phyloP scores from a whole-genome alignment of 805 yeast species.

The Dipodascus geniculatus region DNA sequence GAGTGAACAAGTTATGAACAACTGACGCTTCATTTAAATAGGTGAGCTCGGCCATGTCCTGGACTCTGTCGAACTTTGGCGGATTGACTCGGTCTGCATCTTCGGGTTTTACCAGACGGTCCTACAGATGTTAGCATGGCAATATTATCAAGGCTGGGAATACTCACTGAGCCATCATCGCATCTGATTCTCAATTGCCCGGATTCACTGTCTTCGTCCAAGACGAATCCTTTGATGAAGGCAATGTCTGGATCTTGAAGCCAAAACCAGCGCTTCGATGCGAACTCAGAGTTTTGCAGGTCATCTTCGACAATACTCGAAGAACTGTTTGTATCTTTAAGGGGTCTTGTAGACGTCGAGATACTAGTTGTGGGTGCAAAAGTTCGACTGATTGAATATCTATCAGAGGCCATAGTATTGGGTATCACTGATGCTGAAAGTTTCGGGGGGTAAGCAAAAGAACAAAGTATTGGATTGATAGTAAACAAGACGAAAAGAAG shows the following conservation, averaged over 20 bases:
- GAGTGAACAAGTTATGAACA: constrained; percentile 63
- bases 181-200: constrained; percentile 30
- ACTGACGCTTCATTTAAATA: constrained; percentile 92
- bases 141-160: too few relatives aligned
- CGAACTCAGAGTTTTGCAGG: constrained; percentile 18
- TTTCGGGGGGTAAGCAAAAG: too few relatives aligned
- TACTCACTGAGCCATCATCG: constrained; percentile 29
- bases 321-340: background rate
- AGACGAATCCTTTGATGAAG: constrained; percentile 50
- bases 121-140: too few relatives aligned
- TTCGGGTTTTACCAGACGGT: constrained; percentile 32
- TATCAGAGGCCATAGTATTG: background rate
- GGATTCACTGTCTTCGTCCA: constrained; percentile 30
- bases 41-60: constrained; percentile 93
- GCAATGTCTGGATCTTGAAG: constrained; percentile 46
- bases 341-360: background rate
- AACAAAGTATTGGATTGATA: too few relatives aligned
- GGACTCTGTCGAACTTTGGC: constrained; percentile 74
- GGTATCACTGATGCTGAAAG: background rate
- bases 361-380: background rate
- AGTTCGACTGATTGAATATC: background rate
- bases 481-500: too few relatives aligned
- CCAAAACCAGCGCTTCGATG: constrained; percentile 61
- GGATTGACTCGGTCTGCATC: constrained; percentile 70
- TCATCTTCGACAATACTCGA: constrained; percentile 5